Conservation (phyloP, 2,329 filamentous ascomycete species). For the Fusarium torreyae region DNA sequence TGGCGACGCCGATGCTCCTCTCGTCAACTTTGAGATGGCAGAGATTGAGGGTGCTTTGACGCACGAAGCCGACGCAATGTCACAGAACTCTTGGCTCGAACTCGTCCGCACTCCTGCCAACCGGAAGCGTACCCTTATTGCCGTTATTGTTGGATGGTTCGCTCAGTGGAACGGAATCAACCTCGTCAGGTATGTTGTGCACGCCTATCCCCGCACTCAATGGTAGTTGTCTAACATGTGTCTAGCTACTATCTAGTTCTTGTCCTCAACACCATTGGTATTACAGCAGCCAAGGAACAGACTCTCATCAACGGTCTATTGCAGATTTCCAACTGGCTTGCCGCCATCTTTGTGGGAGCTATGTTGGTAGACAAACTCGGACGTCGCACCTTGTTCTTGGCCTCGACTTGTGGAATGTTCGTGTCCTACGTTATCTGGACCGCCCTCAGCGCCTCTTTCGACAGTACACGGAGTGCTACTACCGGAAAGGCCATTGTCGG, state of each 20-base stretch:
- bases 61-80: constrained; percentile 52
- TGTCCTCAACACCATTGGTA: constrained; percentile 58
- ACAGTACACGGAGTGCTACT: constrained; percentile 35
- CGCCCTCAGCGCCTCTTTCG: constrained; percentile 48
- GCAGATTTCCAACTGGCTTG: constrained; percentile 58
- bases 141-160: constrained; percentile 40
- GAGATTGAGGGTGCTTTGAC: constrained; percentile 58
- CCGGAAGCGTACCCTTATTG: constrained; percentile 46
- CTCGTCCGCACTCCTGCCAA: constrained; percentile 57
- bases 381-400: constrained; percentile 58
- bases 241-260: constrained; percentile 56
- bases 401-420: constrained; percentile 56
- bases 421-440: constrained; percentile 55
- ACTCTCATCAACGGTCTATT: constrained; percentile 48
- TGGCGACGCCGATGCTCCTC: constrained; percentile 56
- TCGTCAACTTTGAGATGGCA: constrained; percentile 59
- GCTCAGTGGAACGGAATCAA: constrained; percentile 47
- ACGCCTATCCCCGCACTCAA: fast-evolving
- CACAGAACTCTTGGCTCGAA: constrained; percentile 56
- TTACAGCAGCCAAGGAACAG: constrained; percentile 57
- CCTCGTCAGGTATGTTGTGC: constrained; percentile 25
- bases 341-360: constrained; percentile 56
- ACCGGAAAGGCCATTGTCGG: constrained; percentile 53
- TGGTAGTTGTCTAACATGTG: background rate
- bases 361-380: constrained; percentile 59